Percentiles rank a stretch among this genome's conserved stretches.
Conservation (phyloP, 2,329 filamentous ascomycete species). For the Stemphylium beticola region DNA sequence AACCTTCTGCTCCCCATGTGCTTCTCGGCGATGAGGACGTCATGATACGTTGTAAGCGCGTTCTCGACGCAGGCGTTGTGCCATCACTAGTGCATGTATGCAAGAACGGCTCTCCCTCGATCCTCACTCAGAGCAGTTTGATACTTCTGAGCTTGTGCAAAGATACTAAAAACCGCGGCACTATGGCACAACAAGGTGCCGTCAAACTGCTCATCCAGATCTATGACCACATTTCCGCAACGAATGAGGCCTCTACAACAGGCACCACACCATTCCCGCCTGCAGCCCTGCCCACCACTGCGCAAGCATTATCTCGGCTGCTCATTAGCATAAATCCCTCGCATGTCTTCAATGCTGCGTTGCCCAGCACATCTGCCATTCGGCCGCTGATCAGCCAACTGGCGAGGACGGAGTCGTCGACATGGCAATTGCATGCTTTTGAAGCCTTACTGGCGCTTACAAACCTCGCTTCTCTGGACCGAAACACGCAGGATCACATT, state of each 20-base stretch:
- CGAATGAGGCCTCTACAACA: constrained; percentile 53
- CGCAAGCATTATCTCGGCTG: constrained; percentile 82
- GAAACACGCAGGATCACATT: constrained; percentile 68
- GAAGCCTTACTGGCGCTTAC: constrained; percentile 91
- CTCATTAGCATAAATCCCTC: constrained; percentile 85
- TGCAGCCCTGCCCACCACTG: constrained; percentile 61
- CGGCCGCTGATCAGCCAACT: constrained; percentile 80
- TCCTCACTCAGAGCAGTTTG: constrained; percentile 73
- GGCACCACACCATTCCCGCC: constrained; percentile 41
- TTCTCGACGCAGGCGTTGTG: constrained; percentile 80
- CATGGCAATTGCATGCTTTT: constrained; percentile 84
- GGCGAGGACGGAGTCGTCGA: constrained; percentile 60
- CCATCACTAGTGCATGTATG: constrained; percentile 78
- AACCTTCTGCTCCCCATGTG: constrained; percentile 65
- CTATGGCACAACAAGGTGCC: constrained; percentile 91
- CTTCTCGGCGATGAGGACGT: constrained; percentile 80
- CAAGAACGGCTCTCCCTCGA: constrained; percentile 73
- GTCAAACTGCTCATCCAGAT: constrained; percentile 81
- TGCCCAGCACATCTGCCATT: constrained; percentile 78
- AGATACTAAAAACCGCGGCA: constrained; percentile 74
- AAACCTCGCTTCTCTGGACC: constrained; percentile 82
- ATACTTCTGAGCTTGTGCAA: constrained; percentile 81
- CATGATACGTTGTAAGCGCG: constrained; percentile 72
- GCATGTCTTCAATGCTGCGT: constrained; percentile 80
- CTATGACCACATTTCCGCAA: constrained; percentile 61